Evolutionary conservation across 2,329 filamentous ascomycete genomes (phyloP).

Genomic region (Fusarium denticulatum): DNA sequence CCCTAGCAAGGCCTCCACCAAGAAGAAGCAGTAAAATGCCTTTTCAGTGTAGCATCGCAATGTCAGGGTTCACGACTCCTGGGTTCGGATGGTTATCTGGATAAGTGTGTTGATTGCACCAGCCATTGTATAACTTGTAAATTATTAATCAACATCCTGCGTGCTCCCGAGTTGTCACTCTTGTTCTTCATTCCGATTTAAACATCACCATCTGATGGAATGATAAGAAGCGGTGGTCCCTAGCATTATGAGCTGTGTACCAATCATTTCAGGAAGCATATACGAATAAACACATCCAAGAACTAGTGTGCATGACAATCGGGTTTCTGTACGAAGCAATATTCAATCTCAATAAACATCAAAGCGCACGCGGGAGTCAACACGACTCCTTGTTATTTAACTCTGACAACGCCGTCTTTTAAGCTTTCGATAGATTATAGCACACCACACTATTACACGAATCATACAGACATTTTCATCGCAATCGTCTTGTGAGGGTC

Average conservation of each 20-base stretch:
- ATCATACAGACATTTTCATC: constrained; percentile 95
- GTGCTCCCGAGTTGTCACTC: neutral
- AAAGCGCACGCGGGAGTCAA: neutral
- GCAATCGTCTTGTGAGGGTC: constrained; percentile 89
- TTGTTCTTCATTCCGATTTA: neutral
- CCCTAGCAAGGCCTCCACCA: constrained; percentile 43
- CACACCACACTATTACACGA: neutral
- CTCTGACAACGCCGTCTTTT: constrained; percentile 33
- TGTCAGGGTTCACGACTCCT: neutral
- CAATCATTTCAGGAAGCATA: neutral
- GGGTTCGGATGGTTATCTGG: neutral
- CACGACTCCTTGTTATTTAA: neutral
- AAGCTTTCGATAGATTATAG: neutral
- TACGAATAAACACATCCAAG: neutral
- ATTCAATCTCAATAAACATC: neutral
- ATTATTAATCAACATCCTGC: neutral
- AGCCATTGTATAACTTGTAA: constrained; percentile 19
- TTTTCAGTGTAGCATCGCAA: neutral
- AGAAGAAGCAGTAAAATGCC: constrained; percentile 50
- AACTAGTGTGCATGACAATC: neutral
- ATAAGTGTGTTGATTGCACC: neutral
- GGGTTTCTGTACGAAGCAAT: neutral
- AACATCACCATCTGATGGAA: neutral
- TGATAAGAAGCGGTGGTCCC: neutral
- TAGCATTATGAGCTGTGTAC: neutral